Evolutionary conservation across 495 filamentous ascomycete species (phyloP), one percentile per base, ranked within the genome.

Genomic region (Cercophora sp.): DNA sequence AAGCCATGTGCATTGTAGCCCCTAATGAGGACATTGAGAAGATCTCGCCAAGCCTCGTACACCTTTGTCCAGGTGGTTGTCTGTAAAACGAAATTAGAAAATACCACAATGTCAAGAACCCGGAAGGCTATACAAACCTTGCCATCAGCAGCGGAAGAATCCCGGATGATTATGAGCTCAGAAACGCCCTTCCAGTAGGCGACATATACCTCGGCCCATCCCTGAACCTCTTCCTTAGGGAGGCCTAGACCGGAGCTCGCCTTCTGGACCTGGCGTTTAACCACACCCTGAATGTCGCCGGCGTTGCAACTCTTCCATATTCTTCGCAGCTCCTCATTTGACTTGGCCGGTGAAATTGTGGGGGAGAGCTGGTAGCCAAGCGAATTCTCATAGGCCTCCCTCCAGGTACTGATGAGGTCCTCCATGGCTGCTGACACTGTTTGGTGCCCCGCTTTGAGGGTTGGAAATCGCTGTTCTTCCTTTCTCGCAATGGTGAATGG

Each of bases 31-130:
- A 70, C 65, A 55, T 84, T 84, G 36, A 85, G 71, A 45, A 95
- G 55, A 6, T 89, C 87, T 59, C 87, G 92, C 91, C 92, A 96
- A 6, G 81, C 72, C 36, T 88, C 84, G 64, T 94, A 97, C 0
- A 90, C 86, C 29, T 77, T 81, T 8, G 75, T 72, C 83, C 87
- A 91, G 49, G 84, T n/a, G n/a, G n/a, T n/a, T n/a, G n/a, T n/a
- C n/a, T n/a, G n/a, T n/a, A n/a, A n/a, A n/a, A n/a, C n/a, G n/a
- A n/a, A n/a, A n/a, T n/a, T n/a, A n/a, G n/a, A n/a, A n/a, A n/a
- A n/a, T n/a, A n/a, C n/a, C n/a, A n/a, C n/a, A n/a, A n/a, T n/a
- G n/a, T n/a, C n/a, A n/a, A n/a, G n/a, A n/a, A n/a, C n/a, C n/a
- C n/a, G n/a, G n/a, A n/a, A n/a, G n/a, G n/a, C n/a, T n/a, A n/a